These are phyloP conservation scores for Oenanthe sinensis DNA, from an alignment of 129 eudicot genomes.

Conservation along the genomic window DNA sequence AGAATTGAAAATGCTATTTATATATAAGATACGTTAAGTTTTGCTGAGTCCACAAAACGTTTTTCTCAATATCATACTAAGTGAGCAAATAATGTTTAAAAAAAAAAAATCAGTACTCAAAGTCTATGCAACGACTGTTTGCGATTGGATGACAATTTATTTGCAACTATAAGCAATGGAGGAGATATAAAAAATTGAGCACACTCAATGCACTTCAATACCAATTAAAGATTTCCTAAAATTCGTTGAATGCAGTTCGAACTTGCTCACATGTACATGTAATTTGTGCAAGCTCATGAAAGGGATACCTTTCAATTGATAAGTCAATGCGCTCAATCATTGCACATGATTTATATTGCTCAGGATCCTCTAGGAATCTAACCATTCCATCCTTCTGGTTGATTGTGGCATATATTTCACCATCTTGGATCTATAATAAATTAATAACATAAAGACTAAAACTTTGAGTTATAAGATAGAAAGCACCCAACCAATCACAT, in stretches of 20 bases:
- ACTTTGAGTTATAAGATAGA: neutral
- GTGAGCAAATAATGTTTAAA: neutral
- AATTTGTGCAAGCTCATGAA: neutral
- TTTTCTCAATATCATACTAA: neutral
- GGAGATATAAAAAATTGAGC: neutral
- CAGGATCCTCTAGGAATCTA: constrained; percentile 96
- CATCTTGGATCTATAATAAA: constrained; percentile 77
- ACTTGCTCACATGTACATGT: neutral
- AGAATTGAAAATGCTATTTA: neutral
- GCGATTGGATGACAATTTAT: no score
- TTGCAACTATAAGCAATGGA: neutral
- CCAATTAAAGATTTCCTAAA: neutral
- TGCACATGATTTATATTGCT: constrained; percentile 85
- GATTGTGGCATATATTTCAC: constrained; percentile 85
- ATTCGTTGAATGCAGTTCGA: neutral
- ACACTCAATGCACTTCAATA: neutral
- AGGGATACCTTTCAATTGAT: constrained; percentile 67
- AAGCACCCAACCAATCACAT: neutral
- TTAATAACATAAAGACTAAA: neutral
- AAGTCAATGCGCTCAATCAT: constrained; percentile 88
- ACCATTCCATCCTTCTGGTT: constrained; percentile 99
- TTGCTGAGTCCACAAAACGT: no score
- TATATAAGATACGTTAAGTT: neutral
- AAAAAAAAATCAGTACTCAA: no score
- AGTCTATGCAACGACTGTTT: no score